phyloP scores from a whole-genome alignment of 2,329 filamentous ascomycete species.

The Cercospora sp. region DNA sequence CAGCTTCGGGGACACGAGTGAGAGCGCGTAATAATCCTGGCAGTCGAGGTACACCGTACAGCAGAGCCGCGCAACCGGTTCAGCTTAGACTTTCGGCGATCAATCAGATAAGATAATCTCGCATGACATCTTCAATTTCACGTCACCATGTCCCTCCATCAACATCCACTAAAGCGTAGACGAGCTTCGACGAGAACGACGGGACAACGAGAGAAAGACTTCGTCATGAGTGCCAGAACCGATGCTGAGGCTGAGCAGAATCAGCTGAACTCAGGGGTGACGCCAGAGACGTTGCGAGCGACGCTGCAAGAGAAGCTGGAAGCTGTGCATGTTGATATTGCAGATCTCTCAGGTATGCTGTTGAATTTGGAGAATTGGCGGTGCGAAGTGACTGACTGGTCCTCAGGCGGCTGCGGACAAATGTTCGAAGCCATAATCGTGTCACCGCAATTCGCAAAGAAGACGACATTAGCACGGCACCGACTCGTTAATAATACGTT shows the following conservation, averaged over 20 bases:
- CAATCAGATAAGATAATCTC: constrained; percentile 11
- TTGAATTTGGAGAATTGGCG: too few relatives aligned
- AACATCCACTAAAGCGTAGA: constrained; percentile 1
- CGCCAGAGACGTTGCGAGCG: constrained; percentile 67
- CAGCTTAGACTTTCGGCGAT: neutral
- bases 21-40: neutral
- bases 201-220: constrained; percentile 8
- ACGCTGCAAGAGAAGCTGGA: constrained; percentile 70
- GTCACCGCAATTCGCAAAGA: constrained; percentile 52
- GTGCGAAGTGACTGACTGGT: too few relatives aligned
- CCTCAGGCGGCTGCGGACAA: constrained; percentile 71
- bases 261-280: constrained; percentile 58
- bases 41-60: neutral
- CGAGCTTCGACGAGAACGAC: constrained; percentile 9
- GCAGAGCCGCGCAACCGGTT: neutral
- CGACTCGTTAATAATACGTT: constrained; percentile 80
- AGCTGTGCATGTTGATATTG: constrained; percentile 79
- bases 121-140: constrained; percentile 7
- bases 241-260: constrained; percentile 52
- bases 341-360: constrained; percentile 81
- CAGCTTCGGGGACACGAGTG: neutral
- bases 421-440: constrained; percentile 71
- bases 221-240: constrained; percentile 47
- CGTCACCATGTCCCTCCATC: constrained; percentile 1
- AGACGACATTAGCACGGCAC: constrained; percentile 76